A percentile compares a stretch with the other conserved stretches of the same genome.
Evolutionary conservation across 1,284 basidiomycete species (phyloP).

Genomic region (Rhodofomes roseus): DNA sequence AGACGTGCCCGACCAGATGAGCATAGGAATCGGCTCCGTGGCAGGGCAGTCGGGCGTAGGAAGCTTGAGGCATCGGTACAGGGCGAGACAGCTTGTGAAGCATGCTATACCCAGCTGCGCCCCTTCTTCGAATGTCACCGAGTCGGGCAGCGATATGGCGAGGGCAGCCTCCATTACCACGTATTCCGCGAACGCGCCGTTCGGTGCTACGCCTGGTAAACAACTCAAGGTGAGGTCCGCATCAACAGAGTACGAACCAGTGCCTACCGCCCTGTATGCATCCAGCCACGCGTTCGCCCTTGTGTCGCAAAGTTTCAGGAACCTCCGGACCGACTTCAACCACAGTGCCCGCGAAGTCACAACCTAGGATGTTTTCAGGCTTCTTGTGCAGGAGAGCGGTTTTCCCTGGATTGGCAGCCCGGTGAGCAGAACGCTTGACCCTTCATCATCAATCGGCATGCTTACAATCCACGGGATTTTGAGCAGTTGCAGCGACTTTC

Average conservation of each 20-base stretch:
- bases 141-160: conserved; percentile 26
- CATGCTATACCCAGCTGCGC: conserved; percentile 28
- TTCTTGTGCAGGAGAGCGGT: neutral
- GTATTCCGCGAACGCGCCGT: conserved; percentile 37
- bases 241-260: neutral
- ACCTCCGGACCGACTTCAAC: conserved; percentile 26
- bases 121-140: conserved; percentile 28
- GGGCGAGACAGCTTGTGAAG: conserved; percentile 24
- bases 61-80: conserved; percentile 26
- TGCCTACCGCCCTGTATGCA: conserved; percentile 25
- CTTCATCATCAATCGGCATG: too few species aligned
- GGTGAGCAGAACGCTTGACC: too few species aligned
- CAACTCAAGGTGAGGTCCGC: neutral
- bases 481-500: conserved; percentile 3
- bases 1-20: conserved; percentile 22
- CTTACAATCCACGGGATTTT: conserved; percentile 12
- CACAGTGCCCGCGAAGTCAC: conserved; percentile 28
- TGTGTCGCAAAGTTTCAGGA: conserved; percentile 14
- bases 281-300: conserved; percentile 30
- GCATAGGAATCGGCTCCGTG: conserved; percentile 4
- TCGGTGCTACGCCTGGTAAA: conserved; percentile 9
- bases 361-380: conserved; percentile 14
- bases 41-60: conserved; percentile 19
- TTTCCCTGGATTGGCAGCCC: neutral
- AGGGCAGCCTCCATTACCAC: conserved; percentile 23